These are phyloP conservation scores for Pleurotus djamor DNA, from an alignment of 768 basidiomycete genomes.

Conservation along the genomic window DNA sequence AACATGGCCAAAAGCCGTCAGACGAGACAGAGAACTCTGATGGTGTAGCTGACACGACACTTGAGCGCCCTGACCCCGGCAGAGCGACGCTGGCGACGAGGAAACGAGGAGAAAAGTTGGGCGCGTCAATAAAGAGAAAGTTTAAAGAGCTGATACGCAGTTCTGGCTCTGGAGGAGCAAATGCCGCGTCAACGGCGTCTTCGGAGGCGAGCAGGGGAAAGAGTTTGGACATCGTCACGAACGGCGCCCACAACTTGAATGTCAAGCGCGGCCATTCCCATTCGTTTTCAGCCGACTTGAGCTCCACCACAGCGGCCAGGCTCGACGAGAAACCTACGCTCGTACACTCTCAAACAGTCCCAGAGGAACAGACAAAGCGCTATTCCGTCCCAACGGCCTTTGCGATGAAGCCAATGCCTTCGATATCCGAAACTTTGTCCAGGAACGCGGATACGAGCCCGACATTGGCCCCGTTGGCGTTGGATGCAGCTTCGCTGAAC, in stretches of 20 bases:
- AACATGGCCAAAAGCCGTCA: neutral
- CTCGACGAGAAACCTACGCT: neutral
- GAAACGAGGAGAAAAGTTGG: constrained; percentile 13
- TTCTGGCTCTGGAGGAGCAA: neutral
- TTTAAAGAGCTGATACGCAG: constrained; percentile 23
- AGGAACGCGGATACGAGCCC: neutral
- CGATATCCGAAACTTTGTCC: neutral
- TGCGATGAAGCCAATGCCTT: neutral
- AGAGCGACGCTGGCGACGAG: neutral
- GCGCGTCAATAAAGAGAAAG: constrained; percentile 30
- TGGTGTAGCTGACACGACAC: constrained; percentile 11
- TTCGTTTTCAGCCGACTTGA: neutral
- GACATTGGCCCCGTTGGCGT: neutral
- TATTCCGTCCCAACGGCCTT: neutral
- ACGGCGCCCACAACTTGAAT: neutral
- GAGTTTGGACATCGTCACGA: neutral
- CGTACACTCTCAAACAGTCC: neutral
- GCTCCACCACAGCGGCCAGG: neutral
- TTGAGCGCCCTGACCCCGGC: neutral
- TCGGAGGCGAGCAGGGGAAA: neutral
- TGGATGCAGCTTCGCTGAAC: neutral
- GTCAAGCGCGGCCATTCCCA: neutral
- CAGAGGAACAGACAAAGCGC: neutral
- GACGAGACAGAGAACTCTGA: constrained; percentile 19
- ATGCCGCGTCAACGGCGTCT: neutral